Base-by-base conservation (phyloP, 176 grass and related monocot genomes). In the Paspalum vaginatum region DNA sequence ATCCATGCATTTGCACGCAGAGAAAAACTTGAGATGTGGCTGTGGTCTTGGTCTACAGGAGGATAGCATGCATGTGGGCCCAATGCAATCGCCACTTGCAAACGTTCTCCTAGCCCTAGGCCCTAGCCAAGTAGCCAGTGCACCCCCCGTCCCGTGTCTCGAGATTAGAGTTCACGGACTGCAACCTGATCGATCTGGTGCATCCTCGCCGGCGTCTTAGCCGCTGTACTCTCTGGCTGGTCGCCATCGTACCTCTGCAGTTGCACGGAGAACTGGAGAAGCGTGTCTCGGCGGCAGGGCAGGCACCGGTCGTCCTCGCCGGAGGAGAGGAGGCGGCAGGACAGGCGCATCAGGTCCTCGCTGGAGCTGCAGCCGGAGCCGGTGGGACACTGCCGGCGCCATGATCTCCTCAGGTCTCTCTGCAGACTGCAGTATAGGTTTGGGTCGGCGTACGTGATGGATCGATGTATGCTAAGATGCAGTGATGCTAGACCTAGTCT, bases 181-280 rank as follows among this genome's bases (percentile, higher is more conserved):
- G n/a, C n/a, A n/a, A 48, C n/a, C 43, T 21, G n/a, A n/a, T n/a
- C n/a, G n/a, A n/a, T 70, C 67, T 47, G 44, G 67, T 70, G 26
- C 67, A 13, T 70, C 67, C 21, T 70, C 67, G 10, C 48, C 44
- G n/a, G 44, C 43, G 44, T 70, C 67, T 8, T 49, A 21, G 5
- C 3, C 21, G 67, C 12, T 44, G 44, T 48, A n/a, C n/a, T 16
- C 67, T 70, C 67, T 70, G 67, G 67, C 21, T 49, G 67, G 22
- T 70, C 12, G 67, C 49, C 67, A 25, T 70, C 21, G 44, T n/a
- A n/a, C n/a, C n/a, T 70, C 12, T 70, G 67, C 67, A 26, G 45
- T 44, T 49, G 11, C 66, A 3, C 14, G 1, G 66, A 69, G n/a
- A n/a, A n/a, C n/a, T n/a, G n/a, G n/a, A n/a, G n/a, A n/a, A n/a